These are phyloP conservation scores for Ophiostoma perfectum DNA, from an alignment of 2,329 filamentous ascomycete species.

Conservation along the genomic window DNA sequence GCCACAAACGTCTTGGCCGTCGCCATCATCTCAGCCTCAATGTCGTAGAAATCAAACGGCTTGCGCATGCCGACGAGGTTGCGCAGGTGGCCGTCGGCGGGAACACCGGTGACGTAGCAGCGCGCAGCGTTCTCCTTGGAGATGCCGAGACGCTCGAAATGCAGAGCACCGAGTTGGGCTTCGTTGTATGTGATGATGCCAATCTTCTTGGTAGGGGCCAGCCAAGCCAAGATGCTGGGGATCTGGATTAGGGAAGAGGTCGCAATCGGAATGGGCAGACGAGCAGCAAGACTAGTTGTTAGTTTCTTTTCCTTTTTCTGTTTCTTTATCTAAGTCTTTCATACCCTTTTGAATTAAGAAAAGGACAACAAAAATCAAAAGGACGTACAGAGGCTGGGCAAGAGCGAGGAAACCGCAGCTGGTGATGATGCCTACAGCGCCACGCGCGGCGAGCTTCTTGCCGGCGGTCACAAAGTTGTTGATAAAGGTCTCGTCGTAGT, in stretches of 20 bases:
- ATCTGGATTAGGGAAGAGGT: constrained; percentile 20
- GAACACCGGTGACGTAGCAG: constrained; percentile 8
- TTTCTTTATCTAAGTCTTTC: neutral
- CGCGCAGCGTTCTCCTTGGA: constrained; percentile 9
- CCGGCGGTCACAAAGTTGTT: neutral
- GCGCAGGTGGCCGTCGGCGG: constrained; percentile 14
- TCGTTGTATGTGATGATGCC: constrained; percentile 19
- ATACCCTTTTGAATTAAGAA: neutral
- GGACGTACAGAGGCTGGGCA: neutral
- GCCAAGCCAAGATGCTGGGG: constrained; percentile 5
- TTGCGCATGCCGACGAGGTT: constrained; percentile 3
- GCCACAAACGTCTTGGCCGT: constrained; percentile 1
- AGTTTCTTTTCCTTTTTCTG: neutral
- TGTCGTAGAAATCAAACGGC: neutral
- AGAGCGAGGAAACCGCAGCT: constrained; percentile 6
- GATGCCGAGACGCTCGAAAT: constrained; percentile 19
- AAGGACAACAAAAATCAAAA: neutral
- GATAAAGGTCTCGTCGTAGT: constrained; percentile 8
- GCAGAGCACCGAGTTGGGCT: constrained; percentile 9
- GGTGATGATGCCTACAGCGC: constrained; percentile 5
- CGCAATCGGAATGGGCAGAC: constrained; percentile 19
- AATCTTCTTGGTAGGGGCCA: constrained; percentile 15
- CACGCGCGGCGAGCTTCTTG: neutral
- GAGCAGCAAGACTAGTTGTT: neutral
- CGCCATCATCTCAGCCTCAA: neutral